Base-by-base conservation (phyloP, 352 stramenopile species). In the Phytophthora lateralis region DNA sequence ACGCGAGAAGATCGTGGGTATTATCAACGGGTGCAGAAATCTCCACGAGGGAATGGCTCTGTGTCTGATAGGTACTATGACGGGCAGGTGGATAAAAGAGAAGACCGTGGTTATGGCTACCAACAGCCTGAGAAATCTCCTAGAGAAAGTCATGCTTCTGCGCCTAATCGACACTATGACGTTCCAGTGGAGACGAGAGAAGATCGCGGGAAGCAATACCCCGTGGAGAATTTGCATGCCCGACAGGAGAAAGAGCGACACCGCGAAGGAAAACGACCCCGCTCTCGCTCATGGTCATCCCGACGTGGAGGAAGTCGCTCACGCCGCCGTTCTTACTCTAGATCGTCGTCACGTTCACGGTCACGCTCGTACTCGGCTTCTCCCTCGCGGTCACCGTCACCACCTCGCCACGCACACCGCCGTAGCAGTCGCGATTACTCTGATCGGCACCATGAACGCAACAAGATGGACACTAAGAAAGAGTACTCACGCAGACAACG, bases 291-390 rank as follows among this genome's bases (percentile, higher is more conserved):
- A 27, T 64, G 68, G 6, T 83, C 74, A 3, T 67, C 69, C 5
- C 56, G 60, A 18, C 58, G 39, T 39, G 57, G 66, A 51, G 63
- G 21, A 59, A 57, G 50, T 69, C 68, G 60, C 24, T 72, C 60
- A 58, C 63, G 15, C 11, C 75, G 53, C 27, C 64, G 64, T 7
- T 82, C 69, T 15, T 70, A 72, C 57, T 84, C 70, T 1, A 45
- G 66, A 9, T 78, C 73, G 12, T 75, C 62, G 17, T 78, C 80
- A 26, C 63, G 69, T 2, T 86, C 76, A 14, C 72, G 54, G 0
- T 91, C 76, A 4, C 59, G 56, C 8, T 87, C 74, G 6, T 66
- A 69, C 43, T 80, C 64, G 29, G 45, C 50, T 34, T 84, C 75
- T 14, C 65, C 50, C 32, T 62, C 63, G 27, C 46, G 59, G 38